phyloP scores from a whole-genome alignment of 225 moss, liverwort and hornwort species.

The Physcomitrellopsis africana region DNA sequence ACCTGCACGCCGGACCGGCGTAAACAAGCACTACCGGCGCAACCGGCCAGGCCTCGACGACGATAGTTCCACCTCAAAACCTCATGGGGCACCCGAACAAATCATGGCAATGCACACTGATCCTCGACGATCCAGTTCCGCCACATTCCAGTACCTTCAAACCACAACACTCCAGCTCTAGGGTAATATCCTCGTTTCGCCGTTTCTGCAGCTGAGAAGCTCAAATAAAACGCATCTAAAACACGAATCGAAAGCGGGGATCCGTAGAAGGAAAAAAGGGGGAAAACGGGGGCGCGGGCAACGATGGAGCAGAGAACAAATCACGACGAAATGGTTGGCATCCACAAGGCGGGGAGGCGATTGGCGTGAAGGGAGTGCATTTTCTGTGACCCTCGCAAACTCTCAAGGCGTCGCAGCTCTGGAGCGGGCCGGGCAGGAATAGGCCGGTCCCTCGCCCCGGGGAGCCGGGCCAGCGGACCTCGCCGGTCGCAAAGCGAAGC shows the following conservation, averaged over 20 bases:
- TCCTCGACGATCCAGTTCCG: conserved; percentile 12
- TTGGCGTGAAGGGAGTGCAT: conserved; percentile 39
- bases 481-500: conserved; percentile 26
- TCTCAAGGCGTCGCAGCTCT: not conserved
- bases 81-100: conserved; percentile 25
- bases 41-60: conserved; percentile 11
- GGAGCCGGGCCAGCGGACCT: conserved; percentile 26
- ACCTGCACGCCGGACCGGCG: conserved; percentile 12
- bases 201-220: conserved; percentile 43
- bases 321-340: conserved; percentile 19
- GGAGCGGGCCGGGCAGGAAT: conserved; percentile 21
- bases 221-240: conserved; percentile 27
- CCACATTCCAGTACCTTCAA: conserved; percentile 31
- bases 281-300: not conserved
- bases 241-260: not conserved
- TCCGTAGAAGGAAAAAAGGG: not conserved
- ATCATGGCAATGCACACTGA: conserved; percentile 40
- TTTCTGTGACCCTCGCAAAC: conserved; percentile 31
- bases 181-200: conserved; percentile 41
- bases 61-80: conserved; percentile 31
- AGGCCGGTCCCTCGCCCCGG: not conserved
- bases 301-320: conserved; percentile 12
- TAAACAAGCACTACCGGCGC: not conserved
- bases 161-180: conserved; percentile 33
- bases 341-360: conserved; percentile 25